Evolutionary conservation across 257 asterid species (phyloP).

Genomic region (Nicotiana tomentosiformis): DNA sequence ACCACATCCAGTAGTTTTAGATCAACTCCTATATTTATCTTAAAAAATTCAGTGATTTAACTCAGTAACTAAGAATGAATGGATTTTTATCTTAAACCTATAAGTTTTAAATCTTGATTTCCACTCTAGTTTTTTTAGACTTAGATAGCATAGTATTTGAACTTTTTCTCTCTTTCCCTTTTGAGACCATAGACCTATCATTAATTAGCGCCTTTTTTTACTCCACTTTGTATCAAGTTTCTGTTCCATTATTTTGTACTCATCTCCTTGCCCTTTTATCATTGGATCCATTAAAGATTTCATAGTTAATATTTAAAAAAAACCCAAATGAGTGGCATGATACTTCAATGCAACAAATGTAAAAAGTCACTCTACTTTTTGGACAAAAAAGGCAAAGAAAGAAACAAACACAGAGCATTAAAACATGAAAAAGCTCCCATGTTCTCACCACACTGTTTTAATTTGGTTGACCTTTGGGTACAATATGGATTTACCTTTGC

Average conservation of each 20-base stretch:
- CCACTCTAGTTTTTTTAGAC: too few relatives aligned
- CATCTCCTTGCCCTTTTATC: constrained; percentile 28
- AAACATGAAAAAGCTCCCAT: constrained; percentile 17
- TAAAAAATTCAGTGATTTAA: too few relatives aligned
- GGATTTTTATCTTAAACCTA: too few relatives aligned
- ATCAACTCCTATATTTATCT: too few relatives aligned
- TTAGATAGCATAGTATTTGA: neutral
- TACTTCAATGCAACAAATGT: constrained; percentile 20
- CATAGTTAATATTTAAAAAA: neutral
- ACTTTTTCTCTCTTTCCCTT: neutral
- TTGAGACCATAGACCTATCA: neutral
- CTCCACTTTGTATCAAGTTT: constrained; percentile 6
- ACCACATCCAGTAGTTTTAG: too few relatives aligned
- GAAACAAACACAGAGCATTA: constrained; percentile 28
- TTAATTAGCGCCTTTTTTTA: constrained; percentile 1
- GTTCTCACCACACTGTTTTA: constrained; percentile 15
- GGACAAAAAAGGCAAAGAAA: constrained; percentile 21
- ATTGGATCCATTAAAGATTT: constrained; percentile 48
- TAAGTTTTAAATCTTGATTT: too few relatives aligned
- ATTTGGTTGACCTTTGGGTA: constrained; percentile 10
- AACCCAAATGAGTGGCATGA: constrained; percentile 33
- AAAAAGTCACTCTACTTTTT: constrained; percentile 13
- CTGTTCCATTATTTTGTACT: constrained; percentile 33
- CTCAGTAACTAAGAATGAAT: too few relatives aligned
- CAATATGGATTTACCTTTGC: constrained; percentile 10